Evolutionary conservation across 1,139 yeast genomes (phyloP).

Genomic region (Chernovozyma sophiae-reginae): DNA sequence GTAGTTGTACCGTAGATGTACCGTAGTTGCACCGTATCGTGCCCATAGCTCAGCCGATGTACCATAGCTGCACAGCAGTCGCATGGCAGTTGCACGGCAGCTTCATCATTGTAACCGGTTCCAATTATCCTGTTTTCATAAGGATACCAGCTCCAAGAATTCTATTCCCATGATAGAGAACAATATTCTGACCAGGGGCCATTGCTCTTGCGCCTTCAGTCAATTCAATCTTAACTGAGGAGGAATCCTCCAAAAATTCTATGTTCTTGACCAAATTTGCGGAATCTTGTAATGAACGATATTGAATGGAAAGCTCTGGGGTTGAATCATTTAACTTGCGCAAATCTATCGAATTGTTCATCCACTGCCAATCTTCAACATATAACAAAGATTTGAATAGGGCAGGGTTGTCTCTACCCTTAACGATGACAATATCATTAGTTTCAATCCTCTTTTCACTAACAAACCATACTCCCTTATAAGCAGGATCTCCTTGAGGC

Average conservation of each 20-base stretch:
- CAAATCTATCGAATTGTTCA: constrained; percentile 18
- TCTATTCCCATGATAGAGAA: constrained; percentile 60
- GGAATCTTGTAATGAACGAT: constrained; percentile 67
- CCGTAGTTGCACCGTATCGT: no score
- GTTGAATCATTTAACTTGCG: constrained; percentile 11
- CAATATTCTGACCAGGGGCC: constrained; percentile 87
- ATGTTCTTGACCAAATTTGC: constrained; percentile 21
- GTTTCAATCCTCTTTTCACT: constrained; percentile 58
- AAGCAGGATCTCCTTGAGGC: constrained; percentile 81
- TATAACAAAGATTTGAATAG: constrained; percentile 45
- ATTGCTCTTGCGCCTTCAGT: constrained; percentile 58
- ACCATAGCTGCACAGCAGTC: no score
- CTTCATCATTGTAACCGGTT: no score
- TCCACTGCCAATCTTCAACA: constrained; percentile 52
- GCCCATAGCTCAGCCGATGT: no score
- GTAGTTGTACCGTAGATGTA: no score
- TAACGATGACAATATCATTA: constrained; percentile 76
- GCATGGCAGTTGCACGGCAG: no score
- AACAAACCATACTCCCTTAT: constrained; percentile 83
- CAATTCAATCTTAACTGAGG: constrained; percentile 29
- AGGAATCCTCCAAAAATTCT: constrained; percentile 9
- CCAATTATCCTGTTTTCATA: constrained; percentile 11
- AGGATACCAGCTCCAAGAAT: constrained; percentile 75
- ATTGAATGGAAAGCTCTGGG: constrained; percentile 47
- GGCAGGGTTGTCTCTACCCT: constrained; percentile 61